These are phyloP conservation scores for Aspergillus latus DNA, from an alignment of 2,329 filamentous ascomycete species.

Conservation along the genomic window DNA sequence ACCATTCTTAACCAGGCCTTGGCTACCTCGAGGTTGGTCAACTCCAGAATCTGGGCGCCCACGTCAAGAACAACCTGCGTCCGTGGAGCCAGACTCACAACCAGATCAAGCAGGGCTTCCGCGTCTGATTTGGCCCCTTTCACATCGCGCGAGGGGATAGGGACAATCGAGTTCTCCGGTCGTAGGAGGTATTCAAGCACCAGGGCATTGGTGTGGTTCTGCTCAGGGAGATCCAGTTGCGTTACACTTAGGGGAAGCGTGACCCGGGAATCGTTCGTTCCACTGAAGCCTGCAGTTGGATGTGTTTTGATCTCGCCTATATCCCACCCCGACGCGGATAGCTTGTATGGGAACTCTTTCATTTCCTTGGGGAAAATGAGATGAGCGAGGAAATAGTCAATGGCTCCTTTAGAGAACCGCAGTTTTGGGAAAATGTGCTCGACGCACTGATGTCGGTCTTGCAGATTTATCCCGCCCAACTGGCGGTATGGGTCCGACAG, in stretches of 20 bases:
- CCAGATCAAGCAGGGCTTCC: constrained; percentile 42
- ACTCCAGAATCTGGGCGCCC: constrained; percentile 57
- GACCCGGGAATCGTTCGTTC: constrained; percentile 64
- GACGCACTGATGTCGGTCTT: constrained; percentile 53
- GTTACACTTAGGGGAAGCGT: constrained; percentile 58
- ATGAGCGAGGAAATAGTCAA: constrained; percentile 64
- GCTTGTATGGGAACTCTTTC: constrained; percentile 62
- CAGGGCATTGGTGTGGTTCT: constrained; percentile 66
- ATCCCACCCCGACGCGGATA: constrained; percentile 69
- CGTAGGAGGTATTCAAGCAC: constrained; percentile 62
- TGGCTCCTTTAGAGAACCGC: constrained; percentile 50
- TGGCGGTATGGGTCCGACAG: constrained; percentile 43
- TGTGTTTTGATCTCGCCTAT: constrained; percentile 49
- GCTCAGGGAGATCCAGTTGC: constrained; percentile 55
- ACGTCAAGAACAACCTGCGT: not conserved
- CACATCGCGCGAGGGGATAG: constrained; percentile 16
- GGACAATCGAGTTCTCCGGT: constrained; percentile 46
- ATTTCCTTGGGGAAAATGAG: constrained; percentile 63
- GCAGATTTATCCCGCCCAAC: constrained; percentile 57
- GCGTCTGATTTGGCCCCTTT: constrained; percentile 15
- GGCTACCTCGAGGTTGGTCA: constrained; percentile 59
- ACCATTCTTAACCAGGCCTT: constrained; percentile 51
- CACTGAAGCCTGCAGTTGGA: constrained; percentile 66
- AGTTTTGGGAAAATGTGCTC: constrained; percentile 55
- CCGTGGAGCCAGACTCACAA: not conserved